A percentile compares a stretch with the other conserved stretches of the same genome.
phyloP scores from a whole-genome alignment of 345 rosid genomes.

The Garcia nutans region DNA sequence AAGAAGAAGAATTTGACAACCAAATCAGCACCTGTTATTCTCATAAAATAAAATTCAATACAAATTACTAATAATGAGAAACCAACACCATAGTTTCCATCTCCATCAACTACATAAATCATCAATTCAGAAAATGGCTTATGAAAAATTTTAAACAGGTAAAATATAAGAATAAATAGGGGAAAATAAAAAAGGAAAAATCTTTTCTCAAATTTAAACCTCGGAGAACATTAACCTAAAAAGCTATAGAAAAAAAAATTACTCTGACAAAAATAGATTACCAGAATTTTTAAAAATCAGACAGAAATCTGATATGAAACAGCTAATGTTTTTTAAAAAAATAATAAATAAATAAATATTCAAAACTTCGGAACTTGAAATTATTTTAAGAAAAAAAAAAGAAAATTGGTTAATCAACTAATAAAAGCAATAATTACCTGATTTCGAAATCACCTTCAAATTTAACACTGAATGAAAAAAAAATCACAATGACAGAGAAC shows the following conservation, averaged over 20 bases:
- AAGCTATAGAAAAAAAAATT: not conserved
- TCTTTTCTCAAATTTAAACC: not conserved
- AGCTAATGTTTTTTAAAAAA: not conserved
- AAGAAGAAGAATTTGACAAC: not conserved
- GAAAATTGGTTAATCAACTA: not conserved
- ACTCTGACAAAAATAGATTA: not conserved
- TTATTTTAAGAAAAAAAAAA: not conserved
- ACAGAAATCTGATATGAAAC: not conserved
- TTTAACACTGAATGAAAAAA: not conserved
- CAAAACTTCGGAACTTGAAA: not conserved
- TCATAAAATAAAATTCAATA: not conserved
- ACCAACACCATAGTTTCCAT: not conserved
- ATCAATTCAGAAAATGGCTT: not conserved
- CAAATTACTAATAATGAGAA: not conserved
- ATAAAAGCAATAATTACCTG: not conserved
- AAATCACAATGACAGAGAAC: not conserved
- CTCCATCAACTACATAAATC: slow-evolving; percentile 1
- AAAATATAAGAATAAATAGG: not conserved
- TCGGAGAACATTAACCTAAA: not conserved
- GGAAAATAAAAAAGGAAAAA: not conserved
- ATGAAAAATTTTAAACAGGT: not conserved
- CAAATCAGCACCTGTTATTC: not conserved
- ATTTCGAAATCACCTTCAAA: not conserved
- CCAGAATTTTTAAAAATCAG: not conserved
- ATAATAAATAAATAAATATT: no score